These are phyloP conservation scores for Nevesoporus exiguus DNA, from an alignment of 768 basidiomycete species.

Conservation along the genomic window DNA sequence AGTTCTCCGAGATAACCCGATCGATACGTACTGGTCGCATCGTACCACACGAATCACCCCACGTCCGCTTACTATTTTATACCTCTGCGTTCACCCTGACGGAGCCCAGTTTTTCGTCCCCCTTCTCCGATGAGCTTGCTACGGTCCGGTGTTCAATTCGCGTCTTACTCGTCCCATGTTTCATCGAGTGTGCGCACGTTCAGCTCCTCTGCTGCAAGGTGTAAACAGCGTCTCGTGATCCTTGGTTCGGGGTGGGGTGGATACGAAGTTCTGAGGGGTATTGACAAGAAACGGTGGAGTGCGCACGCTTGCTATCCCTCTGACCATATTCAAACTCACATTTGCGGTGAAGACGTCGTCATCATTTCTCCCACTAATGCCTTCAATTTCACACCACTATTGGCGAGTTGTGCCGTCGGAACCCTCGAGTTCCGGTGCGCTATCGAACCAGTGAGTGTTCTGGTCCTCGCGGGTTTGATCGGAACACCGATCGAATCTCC, in stretches of 20 bases:
- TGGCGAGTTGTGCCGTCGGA: constrained; percentile 66
- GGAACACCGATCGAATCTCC: constrained; percentile 1
- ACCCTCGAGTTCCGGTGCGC: constrained; percentile 81
- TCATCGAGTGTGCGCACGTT: constrained; percentile 32
- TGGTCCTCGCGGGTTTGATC: background rate
- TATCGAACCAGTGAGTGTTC: constrained; percentile 64
- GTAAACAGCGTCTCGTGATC: constrained; percentile 53
- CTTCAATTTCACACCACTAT: constrained; percentile 43
- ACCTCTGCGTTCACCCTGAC: background rate
- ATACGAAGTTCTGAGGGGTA: constrained; percentile 59
- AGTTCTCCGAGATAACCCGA: constrained; percentile 18
- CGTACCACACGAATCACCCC: background rate
- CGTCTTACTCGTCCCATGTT: background rate
- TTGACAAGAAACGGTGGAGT: constrained; percentile 76
- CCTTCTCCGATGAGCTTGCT: constrained; percentile 15
- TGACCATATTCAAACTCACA: background rate
- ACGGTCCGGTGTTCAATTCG: constrained; percentile 5
- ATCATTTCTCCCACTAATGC: constrained; percentile 57
- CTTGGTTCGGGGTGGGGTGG: constrained; percentile 80
- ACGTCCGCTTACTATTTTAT: background rate
- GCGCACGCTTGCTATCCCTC: constrained; percentile 18
- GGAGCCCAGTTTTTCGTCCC: background rate
- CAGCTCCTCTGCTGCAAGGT: constrained; percentile 33
- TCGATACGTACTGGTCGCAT: background rate
- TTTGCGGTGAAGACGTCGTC: constrained; percentile 50